Evolutionary conservation across 495 filamentous ascomycete genomes (phyloP), one percentile per base, ranked within the genome.

Genomic region (Trichoderma parareesei): DNA sequence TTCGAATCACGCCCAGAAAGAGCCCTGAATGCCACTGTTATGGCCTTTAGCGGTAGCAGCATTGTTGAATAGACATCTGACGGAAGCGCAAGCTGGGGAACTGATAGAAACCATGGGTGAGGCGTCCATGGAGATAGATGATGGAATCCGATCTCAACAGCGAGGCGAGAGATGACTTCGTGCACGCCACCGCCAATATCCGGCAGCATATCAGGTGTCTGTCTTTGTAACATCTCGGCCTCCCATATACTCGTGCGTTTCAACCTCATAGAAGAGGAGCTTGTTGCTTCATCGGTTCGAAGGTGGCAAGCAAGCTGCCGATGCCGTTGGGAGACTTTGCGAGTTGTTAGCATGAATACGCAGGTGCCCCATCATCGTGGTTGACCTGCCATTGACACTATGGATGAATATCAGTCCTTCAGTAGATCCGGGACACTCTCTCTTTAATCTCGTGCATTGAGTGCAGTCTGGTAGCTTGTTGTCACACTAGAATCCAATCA

Each of bases 321-420:
- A 10, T 33, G 53, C 9, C 9, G 33, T 9, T 35, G 7, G 44
- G 44, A 5, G 16, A 41, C 5, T 18, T 57, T 14, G 6, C 11
- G 20, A 38, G 27, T 35, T 37, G 20, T 33, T 13, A 57, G 4
- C 18, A 57, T 13, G 14, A 3, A 35, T 2, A 8, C n/a, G 0
- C 53, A 3, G 3, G 3, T 1, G 20, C 7, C 33, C 11, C 20
- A 33, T 3, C 10, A 16, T 6, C 5, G n/a, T 5, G 27, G 13
- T 14, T 18, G 3, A 38, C 53, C 37, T 57, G 18, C 53, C 53
- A 35, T 57, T 3, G 35, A 57, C 27, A 37, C 27, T 57, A 37
- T 57, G 27, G 53, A 57, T 57, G 37, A 57, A 57, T 35, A 57
- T 57, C 10, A 57, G 53, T 4, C 53, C 53, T 57, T 33, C 5